These are phyloP conservation scores for Firmiana major DNA, from an alignment of 345 rosid species.

Conservation along the genomic window DNA sequence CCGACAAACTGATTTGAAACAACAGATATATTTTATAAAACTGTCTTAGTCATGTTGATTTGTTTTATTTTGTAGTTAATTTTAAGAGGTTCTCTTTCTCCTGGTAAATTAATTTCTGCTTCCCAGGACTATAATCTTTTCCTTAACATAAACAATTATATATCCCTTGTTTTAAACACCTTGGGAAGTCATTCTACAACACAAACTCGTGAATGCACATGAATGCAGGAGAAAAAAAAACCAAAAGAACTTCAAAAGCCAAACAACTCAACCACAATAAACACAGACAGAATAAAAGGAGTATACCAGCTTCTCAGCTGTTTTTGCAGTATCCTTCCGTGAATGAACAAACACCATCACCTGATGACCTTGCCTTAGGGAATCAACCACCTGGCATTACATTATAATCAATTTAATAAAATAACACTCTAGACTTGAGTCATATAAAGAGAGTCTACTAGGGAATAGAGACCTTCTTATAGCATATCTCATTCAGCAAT, in stretches of 20 bases:
- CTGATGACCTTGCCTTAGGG: slow-evolving; percentile 88
- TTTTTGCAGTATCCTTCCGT: slow-evolving; percentile 93
- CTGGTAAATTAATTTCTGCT: neutral
- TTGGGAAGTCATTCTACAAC: slow-evolving; percentile 6
- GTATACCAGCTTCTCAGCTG: slow-evolving; percentile 83
- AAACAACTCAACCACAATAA: neutral
- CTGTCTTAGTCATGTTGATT: neutral
- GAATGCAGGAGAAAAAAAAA: neutral
- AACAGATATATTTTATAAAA: neutral
- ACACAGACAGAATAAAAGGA: slow-evolving; percentile 6
- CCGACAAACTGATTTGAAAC: neutral
- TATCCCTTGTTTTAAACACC: neutral
- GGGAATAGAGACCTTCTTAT: slow-evolving; percentile 63
- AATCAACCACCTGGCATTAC: slow-evolving; percentile 69
- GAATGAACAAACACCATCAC: slow-evolving; percentile 98
- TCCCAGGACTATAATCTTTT: slow-evolving; percentile 2
- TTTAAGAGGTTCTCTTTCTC: neutral
- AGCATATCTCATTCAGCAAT: slow-evolving; percentile 87
- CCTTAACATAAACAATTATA: neutral
- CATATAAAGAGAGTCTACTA: slow-evolving; percentile 8
- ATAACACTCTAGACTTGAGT: slow-evolving; percentile 17
- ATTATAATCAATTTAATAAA: slow-evolving; percentile 17
- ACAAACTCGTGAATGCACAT: neutral
- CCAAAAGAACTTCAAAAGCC: neutral
- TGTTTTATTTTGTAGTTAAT: neutral